Evolutionary conservation across 208 protist genomes (phyloP).

Genomic region (Crithidia bombi): DNA sequence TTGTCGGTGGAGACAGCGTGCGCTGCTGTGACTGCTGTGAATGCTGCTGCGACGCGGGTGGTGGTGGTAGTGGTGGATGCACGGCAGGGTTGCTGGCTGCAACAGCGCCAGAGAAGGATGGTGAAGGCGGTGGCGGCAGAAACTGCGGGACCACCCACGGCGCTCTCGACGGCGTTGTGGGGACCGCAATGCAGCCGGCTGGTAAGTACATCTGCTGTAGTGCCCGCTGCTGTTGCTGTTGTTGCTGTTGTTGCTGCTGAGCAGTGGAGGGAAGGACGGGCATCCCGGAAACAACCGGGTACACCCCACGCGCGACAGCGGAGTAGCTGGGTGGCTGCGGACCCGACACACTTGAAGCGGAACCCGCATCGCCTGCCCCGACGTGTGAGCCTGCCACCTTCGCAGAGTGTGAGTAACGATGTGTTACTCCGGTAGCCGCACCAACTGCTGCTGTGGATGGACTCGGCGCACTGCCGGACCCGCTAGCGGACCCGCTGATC

Average conservation of each 20-base stretch:
- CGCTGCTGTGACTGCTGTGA: neutral
- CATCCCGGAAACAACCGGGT: neutral
- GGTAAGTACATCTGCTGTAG: constrained; percentile 11
- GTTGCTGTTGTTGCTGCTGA: neutral
- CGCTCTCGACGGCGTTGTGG: constrained; percentile 2
- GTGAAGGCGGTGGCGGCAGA: neutral
- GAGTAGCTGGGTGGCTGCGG: constrained; percentile 17
- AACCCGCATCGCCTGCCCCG: neutral
- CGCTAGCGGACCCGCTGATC: neutral
- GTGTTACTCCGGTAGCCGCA: neutral
- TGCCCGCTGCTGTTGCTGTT: neutral
- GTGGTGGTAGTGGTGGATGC: neutral
- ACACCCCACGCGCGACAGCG: neutral
- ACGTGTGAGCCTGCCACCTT: neutral
- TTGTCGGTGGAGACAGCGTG: neutral
- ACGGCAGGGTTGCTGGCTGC: neutral
- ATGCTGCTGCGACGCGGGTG: neutral
- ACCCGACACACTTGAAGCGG: neutral
- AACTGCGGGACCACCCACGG: constrained; percentile 20
- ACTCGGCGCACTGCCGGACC: neutral
- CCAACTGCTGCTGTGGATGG: neutral
- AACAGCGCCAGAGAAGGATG: neutral
- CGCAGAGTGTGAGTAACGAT: neutral
- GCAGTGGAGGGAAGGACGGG: neutral
- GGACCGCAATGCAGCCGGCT: constrained; percentile 12